Percentiles rank a stretch among this genome's conserved stretches.
Conservation (phyloP, 2,329 filamentous ascomycete species). For the Arachnomyces sp. region DNA sequence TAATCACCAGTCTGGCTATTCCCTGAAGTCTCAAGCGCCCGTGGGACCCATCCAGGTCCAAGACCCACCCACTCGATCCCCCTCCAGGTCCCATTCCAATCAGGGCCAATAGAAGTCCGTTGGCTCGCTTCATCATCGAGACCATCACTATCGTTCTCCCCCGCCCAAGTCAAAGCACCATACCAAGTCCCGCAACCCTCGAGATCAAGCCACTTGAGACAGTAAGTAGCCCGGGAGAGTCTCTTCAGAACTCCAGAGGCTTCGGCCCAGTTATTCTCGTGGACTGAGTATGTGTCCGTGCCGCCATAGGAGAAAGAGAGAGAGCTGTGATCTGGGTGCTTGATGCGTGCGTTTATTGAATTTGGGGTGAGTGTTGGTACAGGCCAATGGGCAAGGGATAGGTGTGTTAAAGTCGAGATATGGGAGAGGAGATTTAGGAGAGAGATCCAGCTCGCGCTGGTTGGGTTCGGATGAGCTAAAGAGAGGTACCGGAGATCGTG, state of each 20-base stretch:
- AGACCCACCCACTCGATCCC: conserved; percentile 36
- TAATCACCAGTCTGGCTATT: not conserved
- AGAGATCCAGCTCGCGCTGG: conserved; percentile 45
- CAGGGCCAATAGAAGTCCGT: conserved; percentile 26
- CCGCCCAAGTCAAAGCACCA: conserved; percentile 41
- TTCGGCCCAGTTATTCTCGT: conserved; percentile 49
- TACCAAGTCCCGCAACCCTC: conserved; percentile 52
- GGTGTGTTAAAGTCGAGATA: conserved; percentile 50
- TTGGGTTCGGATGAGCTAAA: conserved; percentile 42
- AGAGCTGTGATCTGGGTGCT: conserved; percentile 30
- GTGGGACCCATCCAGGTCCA: conserved; percentile 33
- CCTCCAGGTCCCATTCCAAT: conserved; percentile 41
- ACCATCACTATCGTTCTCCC: conserved; percentile 11
- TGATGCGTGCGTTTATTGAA: conserved; percentile 37
- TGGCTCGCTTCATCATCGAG: not conserved
- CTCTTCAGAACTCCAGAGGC: conserved; percentile 48
- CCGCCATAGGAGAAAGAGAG: conserved; percentile 42
- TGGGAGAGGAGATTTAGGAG: conserved; percentile 46
- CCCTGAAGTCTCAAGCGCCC: not conserved
- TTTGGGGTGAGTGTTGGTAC: conserved; percentile 50
- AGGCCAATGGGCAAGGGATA: conserved; percentile 57
- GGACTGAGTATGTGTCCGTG: conserved; percentile 44
- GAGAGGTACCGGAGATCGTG: conserved; percentile 49
- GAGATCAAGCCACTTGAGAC: conserved; percentile 54
- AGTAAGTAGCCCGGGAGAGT: conserved; percentile 48